These are phyloP conservation scores for Penicillium brasilianum DNA, from an alignment of 2,329 filamentous ascomycete species.

Conservation along the genomic window DNA sequence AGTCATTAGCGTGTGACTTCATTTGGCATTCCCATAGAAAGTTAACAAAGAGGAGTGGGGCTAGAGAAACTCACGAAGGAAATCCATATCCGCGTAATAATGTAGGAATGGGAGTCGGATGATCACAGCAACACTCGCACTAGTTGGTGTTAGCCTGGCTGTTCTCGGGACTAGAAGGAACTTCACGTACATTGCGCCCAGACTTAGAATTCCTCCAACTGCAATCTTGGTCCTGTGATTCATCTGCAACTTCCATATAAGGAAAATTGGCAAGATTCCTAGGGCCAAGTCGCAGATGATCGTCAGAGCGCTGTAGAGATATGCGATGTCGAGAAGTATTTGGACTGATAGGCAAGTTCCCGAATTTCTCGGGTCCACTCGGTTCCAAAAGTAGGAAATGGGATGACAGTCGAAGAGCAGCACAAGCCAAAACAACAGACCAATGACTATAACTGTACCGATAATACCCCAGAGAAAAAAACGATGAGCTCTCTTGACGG, in stretches of 20 bases:
- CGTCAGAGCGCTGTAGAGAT: slow-evolving; percentile 57
- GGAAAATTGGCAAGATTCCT: slow-evolving; percentile 57
- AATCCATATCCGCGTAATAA: slow-evolving; percentile 42
- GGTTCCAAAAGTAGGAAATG: background rate
- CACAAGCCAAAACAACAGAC: background rate
- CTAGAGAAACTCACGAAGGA: slow-evolving; percentile 30
- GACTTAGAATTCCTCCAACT: slow-evolving; percentile 55
- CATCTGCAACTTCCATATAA: slow-evolving; percentile 60
- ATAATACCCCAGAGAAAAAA: slow-evolving; percentile 7
- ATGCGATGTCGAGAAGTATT: slow-evolving; percentile 38
- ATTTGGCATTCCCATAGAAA: background rate
- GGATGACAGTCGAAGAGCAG: slow-evolving; percentile 1
- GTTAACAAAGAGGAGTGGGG: background rate
- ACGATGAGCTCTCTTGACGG: slow-evolving; percentile 9
- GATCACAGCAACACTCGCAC: slow-evolving; percentile 44
- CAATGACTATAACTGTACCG: background rate
- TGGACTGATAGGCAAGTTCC: background rate
- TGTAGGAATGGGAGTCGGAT: slow-evolving; percentile 52
- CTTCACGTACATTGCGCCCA: slow-evolving; percentile 53
- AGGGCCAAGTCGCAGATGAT: slow-evolving; percentile 58
- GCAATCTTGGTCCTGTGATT: slow-evolving; percentile 55
- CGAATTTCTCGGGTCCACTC: background rate
- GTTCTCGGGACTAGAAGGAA: background rate
- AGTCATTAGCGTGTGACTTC: background rate
- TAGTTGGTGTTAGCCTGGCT: slow-evolving; percentile 11